Percentiles rank a stretch among this genome's conserved stretches.
These are phyloP conservation scores for Allomyces macrogynus DNA, from an alignment of 192 early-diverging fungal species.

Conservation along the genomic window DNA sequence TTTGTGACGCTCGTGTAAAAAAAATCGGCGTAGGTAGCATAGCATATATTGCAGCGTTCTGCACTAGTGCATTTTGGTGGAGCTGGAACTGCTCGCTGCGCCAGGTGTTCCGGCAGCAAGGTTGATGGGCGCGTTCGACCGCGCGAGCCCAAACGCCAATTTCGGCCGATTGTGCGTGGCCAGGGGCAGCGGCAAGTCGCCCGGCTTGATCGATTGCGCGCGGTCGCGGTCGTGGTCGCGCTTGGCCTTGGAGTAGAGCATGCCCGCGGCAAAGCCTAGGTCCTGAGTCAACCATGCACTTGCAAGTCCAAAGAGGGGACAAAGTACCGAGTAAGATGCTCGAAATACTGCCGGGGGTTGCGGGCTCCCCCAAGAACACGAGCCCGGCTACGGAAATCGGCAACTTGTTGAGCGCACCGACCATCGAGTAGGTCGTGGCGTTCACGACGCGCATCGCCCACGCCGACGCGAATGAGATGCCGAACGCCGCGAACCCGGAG, in stretches of 20 bases:
- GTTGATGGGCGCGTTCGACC: no score
- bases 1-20: no score
- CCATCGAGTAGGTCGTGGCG: conserved; percentile 85
- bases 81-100: no score
- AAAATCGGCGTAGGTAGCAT: no score
- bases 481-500: conserved; percentile 68
- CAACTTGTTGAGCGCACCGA: conserved; percentile 93
- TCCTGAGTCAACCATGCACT: no score
- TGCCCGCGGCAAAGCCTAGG: conserved; percentile 35
- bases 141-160: no score
- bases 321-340: conserved; percentile 61
- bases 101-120: no score
- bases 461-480: conserved; percentile 59
- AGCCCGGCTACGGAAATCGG: conserved; percentile 90
- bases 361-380: conserved; percentile 76
- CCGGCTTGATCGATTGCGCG: no score
- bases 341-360: conserved; percentile 57
- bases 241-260: conserved; percentile 56
- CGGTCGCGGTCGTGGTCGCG: conserved; percentile 14
- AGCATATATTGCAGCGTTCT: no score
- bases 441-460: conserved; percentile 38
- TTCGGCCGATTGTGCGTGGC: no score
- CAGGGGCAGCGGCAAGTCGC: no score
- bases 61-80: no score
- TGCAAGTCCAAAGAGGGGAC: conserved; percentile 2